Evolutionary conservation across 2,329 filamentous ascomycete species (phyloP).

Genomic region (Sporothrix brasiliensis): DNA sequence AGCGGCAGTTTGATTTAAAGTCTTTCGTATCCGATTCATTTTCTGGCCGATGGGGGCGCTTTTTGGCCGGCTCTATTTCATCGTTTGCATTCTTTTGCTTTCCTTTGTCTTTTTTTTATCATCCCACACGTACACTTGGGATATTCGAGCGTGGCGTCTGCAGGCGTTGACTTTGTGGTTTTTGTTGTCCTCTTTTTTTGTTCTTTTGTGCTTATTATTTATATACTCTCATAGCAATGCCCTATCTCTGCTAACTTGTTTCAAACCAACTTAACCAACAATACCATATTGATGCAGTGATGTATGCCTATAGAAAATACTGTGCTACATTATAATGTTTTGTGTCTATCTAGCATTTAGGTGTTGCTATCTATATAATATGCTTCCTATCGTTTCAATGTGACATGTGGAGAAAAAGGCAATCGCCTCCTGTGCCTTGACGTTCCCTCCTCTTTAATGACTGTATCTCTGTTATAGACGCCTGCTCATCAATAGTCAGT

Average conservation of each 20-base stretch:
- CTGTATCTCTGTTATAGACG: neutral
- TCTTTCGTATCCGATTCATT: neutral
- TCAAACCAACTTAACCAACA: neutral
- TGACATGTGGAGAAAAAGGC: neutral
- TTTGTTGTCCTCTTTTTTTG: neutral
- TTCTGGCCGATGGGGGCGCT: neutral
- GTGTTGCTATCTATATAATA: constrained; percentile 7
- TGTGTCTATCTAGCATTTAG: neutral
- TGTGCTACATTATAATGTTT: neutral
- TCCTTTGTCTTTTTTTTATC: neutral
- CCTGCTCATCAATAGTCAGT: neutral
- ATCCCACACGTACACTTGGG: neutral
- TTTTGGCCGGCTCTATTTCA: constrained; percentile 4
- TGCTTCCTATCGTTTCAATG: constrained; percentile 1
- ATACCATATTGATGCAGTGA: too few species aligned
- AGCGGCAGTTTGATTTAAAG: neutral
- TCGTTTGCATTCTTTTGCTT: neutral
- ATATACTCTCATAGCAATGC: constrained; percentile 23
- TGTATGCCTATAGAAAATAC: neutral
- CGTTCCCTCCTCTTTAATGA: constrained; percentile 8
- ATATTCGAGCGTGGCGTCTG: constrained; percentile 14
- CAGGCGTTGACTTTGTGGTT: constrained; percentile 6
- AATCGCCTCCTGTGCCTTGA: neutral
- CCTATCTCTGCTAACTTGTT: neutral
- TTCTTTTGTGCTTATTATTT: neutral